Evolutionary conservation across 202 grass and related monocot genomes (phyloP).

Genomic region (Cymbopogon flexuosus): DNA sequence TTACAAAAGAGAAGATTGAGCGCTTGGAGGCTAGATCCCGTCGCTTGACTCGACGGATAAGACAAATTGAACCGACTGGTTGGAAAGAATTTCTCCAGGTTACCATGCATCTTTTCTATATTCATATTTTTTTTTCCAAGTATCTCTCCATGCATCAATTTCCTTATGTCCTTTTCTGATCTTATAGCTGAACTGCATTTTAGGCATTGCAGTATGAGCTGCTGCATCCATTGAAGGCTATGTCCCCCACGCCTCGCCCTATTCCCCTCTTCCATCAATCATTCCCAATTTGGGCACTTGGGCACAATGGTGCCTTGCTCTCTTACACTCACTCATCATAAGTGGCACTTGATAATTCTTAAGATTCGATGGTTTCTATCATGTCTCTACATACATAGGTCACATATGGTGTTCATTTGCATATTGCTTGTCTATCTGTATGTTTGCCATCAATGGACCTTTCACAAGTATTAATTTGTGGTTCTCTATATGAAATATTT

Average conservation of each 20-base stretch:
- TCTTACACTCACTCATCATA: not conserved
- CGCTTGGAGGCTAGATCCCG: conserved; percentile 69
- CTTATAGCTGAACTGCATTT: not conserved
- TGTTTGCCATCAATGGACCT: not conserved
- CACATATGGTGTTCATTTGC: conserved; percentile 2
- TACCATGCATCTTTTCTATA: conserved; percentile 24
- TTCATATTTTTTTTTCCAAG: conserved; percentile 15
- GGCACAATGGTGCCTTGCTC: conserved; percentile 21
- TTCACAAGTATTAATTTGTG: conserved; percentile 19
- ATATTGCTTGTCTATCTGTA: conserved; percentile 9
- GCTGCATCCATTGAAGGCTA: not conserved
- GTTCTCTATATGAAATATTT: conserved; percentile 27
- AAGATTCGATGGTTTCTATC: not conserved
- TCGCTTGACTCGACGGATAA: conserved; percentile 63
- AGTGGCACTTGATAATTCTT: not conserved
- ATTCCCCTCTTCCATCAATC: not conserved
- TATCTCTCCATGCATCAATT: conserved; percentile 8
- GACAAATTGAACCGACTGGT: conserved; percentile 95
- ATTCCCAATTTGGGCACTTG: not conserved
- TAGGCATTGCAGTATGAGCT: conserved; percentile 15
- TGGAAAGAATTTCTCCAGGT: conserved; percentile 99
- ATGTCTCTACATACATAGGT: not conserved
- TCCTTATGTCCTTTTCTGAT: conserved; percentile 25
- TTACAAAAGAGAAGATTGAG: conserved; percentile 82
- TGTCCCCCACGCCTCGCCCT: not conserved